A percentile compares a stretch with the other conserved stretches of the same genome.
Evolutionary conservation across 352 stramenopile genomes (phyloP).

Genomic region (Elongisporangium anandrum): DNA sequence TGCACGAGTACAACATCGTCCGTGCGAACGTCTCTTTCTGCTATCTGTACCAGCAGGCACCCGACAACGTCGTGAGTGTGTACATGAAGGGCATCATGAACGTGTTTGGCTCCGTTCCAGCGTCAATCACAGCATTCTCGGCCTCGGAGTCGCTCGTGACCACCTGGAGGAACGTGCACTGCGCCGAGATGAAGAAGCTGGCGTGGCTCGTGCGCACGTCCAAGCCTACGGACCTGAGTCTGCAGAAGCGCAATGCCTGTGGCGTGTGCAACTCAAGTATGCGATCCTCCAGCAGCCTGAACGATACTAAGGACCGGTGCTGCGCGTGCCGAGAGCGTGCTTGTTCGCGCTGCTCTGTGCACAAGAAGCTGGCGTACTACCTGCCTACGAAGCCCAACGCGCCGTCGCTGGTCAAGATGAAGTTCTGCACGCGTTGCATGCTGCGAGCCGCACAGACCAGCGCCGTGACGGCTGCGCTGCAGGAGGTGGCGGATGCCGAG

Average conservation of each 20-base stretch:
- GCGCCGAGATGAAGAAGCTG: slow-evolving; percentile 39
- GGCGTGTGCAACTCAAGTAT: slow-evolving; percentile 11
- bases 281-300: slow-evolving; percentile 12
- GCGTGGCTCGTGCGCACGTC: slow-evolving; percentile 22
- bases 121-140: background rate
- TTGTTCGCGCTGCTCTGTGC: slow-evolving; percentile 22
- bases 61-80: slow-evolving; percentile 20
- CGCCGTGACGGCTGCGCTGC: slow-evolving; percentile 2
- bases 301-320: slow-evolving; percentile 4
- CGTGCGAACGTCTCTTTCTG: slow-evolving; percentile 36
- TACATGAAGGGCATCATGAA: slow-evolving; percentile 30
- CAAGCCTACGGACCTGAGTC: background rate
- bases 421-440: slow-evolving; percentile 30
- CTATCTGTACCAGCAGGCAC: slow-evolving; percentile 27
- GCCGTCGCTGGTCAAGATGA: slow-evolving; percentile 9
- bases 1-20: slow-evolving; percentile 31
- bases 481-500: background rate
- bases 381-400: background rate
- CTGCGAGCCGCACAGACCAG: slow-evolving; percentile 19
- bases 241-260: slow-evolving; percentile 17
- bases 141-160: background rate
- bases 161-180: slow-evolving; percentile 6
- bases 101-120: slow-evolving; percentile 8
- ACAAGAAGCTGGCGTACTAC: slow-evolving; percentile 25
- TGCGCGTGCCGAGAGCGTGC: slow-evolving; percentile 18